These are phyloP conservation scores for Trypanosoma platydactyli DNA, from an alignment of 208 protist species.

Conservation along the genomic window DNA sequence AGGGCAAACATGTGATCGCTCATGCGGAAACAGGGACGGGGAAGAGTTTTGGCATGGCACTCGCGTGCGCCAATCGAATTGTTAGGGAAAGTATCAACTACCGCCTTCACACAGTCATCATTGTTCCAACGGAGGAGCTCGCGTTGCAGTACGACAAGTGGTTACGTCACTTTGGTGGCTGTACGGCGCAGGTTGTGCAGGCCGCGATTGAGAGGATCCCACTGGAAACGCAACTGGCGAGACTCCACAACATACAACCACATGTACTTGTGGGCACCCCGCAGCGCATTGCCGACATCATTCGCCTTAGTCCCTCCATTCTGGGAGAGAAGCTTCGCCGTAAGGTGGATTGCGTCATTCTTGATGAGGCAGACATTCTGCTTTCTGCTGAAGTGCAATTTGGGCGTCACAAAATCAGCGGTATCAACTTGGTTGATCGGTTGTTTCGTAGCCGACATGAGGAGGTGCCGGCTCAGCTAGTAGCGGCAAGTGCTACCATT, in stretches of 20 bases:
- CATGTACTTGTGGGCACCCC: conserved; percentile 89
- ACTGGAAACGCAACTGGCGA: conserved; percentile 74
- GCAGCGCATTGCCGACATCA: conserved; percentile 75
- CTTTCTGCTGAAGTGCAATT: conserved; percentile 33
- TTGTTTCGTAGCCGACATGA: conserved; percentile 68
- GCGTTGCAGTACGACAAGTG: conserved; percentile 91
- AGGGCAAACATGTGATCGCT: conserved; percentile 89
- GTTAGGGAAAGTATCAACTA: conserved; percentile 82
- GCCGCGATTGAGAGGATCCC: conserved; percentile 73
- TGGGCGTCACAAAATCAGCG: conserved; percentile 49
- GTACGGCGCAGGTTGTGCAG: conserved; percentile 78
- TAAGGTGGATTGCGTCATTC: conserved; percentile 90
- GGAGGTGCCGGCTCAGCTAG: conserved; percentile 86
- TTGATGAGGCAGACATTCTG: conserved; percentile 87
- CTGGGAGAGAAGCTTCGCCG: conserved; percentile 82
- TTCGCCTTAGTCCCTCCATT: conserved; percentile 59
- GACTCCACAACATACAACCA: conserved; percentile 87
- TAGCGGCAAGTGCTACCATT: conserved; percentile 84
- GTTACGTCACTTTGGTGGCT: conserved; percentile 81
- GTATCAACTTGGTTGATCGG: conserved; percentile 73
- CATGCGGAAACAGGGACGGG: conserved; percentile 88
- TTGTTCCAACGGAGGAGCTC: conserved; percentile 86
- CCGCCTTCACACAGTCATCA: conserved; percentile 85
- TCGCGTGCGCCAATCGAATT: conserved; percentile 84
- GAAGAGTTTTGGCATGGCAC: conserved; percentile 90